Percentiles rank a stretch among this genome's conserved stretches.
These are phyloP conservation scores for Auricularia heimuer DNA, from an alignment of 768 basidiomycete species.

Conservation along the genomic window DNA sequence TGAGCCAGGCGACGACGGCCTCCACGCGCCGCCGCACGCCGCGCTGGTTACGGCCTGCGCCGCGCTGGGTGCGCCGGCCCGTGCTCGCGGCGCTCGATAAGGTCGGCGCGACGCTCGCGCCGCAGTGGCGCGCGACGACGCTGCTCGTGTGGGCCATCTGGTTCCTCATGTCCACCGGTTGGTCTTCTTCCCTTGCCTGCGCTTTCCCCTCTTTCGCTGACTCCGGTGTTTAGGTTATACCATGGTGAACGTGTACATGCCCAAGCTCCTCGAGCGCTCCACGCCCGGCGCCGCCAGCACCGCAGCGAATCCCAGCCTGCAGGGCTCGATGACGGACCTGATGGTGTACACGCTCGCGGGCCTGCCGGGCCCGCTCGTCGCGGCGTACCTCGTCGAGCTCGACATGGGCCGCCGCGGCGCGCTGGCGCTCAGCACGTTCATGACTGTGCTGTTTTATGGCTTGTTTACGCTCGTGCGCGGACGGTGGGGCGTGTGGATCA, in stretches of 20 bases:
- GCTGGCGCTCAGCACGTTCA: slow-evolving; percentile 62
- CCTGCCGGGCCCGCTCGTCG: slow-evolving; percentile 77
- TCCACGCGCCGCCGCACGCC: slow-evolving; percentile 21
- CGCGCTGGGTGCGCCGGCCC: slow-evolving; percentile 46
- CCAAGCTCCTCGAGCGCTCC: slow-evolving; percentile 66
- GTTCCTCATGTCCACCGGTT: slow-evolving; percentile 70
- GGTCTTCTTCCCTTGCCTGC: slow-evolving; percentile 14
- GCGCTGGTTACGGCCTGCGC: slow-evolving; percentile 35
- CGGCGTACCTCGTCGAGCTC: slow-evolving; percentile 74
- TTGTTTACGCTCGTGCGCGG: slow-evolving; percentile 53
- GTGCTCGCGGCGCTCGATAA: slow-evolving; percentile 61
- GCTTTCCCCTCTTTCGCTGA: background rate
- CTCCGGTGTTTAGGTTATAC: slow-evolving; percentile 49
- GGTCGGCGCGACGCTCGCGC: slow-evolving; percentile 57
- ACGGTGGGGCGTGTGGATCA: slow-evolving; percentile 50
- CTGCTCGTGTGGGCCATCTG: slow-evolving; percentile 71
- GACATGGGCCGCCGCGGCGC: slow-evolving; percentile 45
- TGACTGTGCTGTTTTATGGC: slow-evolving; percentile 66
- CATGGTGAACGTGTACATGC: slow-evolving; percentile 90
- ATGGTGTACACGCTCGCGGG: slow-evolving; percentile 77
- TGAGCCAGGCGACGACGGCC: background rate
- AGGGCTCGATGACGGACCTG: slow-evolving; percentile 74
- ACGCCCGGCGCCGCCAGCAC: slow-evolving; percentile 9
- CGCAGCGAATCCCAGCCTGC: slow-evolving; percentile 30
- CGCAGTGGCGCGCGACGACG: slow-evolving; percentile 70